Evolutionary conservation across 352 stramenopile genomes (phyloP).

Genomic region (Phytophthora lateralis): DNA sequence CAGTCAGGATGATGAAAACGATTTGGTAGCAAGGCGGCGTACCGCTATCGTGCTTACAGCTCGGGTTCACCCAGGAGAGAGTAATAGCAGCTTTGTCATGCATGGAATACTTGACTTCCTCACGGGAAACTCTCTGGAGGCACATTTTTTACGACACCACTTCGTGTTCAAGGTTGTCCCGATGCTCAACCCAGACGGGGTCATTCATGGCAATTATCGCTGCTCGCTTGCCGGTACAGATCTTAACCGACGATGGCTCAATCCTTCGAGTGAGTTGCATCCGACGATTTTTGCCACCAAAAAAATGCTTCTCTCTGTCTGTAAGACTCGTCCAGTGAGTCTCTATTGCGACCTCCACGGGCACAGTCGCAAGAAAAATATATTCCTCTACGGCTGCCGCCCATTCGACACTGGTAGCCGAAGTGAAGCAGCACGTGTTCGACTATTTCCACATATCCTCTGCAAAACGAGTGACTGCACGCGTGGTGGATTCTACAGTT

Average conservation of each 20-base stretch:
- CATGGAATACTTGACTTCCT: slow-evolving; percentile 90
- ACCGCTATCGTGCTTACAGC: slow-evolving; percentile 81
- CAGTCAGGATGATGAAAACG: slow-evolving; percentile 52
- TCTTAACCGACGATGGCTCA: slow-evolving; percentile 83
- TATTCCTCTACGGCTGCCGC: slow-evolving; percentile 88
- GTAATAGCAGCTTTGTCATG: slow-evolving; percentile 91
- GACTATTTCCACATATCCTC: slow-evolving; percentile 77
- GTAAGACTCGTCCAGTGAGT: slow-evolving; percentile 49
- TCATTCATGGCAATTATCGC: slow-evolving; percentile 93
- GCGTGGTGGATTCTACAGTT: slow-evolving; percentile 62
- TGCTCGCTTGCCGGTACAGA: slow-evolving; percentile 87
- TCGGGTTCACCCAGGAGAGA: slow-evolving; percentile 89
- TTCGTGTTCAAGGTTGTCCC: slow-evolving; percentile 93
- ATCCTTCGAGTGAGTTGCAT: slow-evolving; percentile 60
- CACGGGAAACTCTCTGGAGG: slow-evolving; percentile 68
- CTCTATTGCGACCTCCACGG: slow-evolving; percentile 91
- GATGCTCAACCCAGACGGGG: slow-evolving; percentile 94
- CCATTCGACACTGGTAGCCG: slow-evolving; percentile 48
- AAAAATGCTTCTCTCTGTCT: slow-evolving; percentile 63
- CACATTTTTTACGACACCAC: slow-evolving; percentile 71
- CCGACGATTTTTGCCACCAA: slow-evolving; percentile 84
- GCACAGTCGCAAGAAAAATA: slow-evolving; percentile 88
- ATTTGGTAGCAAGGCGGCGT: slow-evolving; percentile 26
- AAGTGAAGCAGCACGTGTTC: slow-evolving; percentile 55
- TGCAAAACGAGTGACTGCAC: slow-evolving; percentile 52